A percentile compares a stretch with the other conserved stretches of the same genome.
These are phyloP conservation scores for Musa acuminata DNA, from an alignment of 176 grass and related monocot genomes.

Conservation along the genomic window DNA sequence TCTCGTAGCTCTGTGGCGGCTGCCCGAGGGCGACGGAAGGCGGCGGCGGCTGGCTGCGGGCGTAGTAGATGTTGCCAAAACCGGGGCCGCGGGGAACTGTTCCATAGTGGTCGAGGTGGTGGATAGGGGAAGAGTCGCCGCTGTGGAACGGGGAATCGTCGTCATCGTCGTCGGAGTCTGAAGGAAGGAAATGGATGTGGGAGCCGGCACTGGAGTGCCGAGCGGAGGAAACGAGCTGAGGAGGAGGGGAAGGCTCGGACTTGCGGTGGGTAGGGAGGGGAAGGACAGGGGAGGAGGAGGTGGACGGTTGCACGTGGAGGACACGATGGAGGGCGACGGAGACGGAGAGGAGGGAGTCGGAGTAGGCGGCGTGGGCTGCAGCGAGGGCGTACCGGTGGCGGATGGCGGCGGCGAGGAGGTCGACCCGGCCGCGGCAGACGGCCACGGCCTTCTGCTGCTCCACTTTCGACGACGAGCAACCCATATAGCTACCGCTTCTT, in stretches of 20 bases:
- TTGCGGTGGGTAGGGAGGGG: conserved; percentile 19
- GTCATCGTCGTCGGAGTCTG: conserved; percentile 9
- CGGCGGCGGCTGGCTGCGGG: conserved; percentile 44
- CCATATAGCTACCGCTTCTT: conserved; percentile 29
- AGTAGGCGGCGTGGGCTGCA: conserved; percentile 56
- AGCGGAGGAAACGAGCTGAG: conserved; percentile 5
- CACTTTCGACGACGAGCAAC: conserved; percentile 80
- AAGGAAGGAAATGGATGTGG: conserved; percentile 33
- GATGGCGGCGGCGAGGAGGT: conserved; percentile 55
- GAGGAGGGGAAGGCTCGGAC: conserved; percentile 13
- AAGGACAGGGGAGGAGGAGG: conserved; percentile 11
- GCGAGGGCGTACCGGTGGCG: conserved; percentile 84
- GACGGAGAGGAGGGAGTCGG: conserved; percentile 44
- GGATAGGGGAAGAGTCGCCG: neutral
- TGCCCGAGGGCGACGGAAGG: conserved; percentile 46
- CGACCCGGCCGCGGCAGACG: conserved; percentile 59
- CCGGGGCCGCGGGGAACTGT: conserved; percentile 13
- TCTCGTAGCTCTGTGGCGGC: conserved; percentile 28
- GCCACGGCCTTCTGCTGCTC: conserved; percentile 59
- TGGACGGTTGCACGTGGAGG: neutral
- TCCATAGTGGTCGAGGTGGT: conserved; percentile 1
- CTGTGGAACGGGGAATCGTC: neutral
- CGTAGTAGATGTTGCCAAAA: conserved; percentile 40
- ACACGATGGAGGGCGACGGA: conserved; percentile 40
- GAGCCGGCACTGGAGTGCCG: conserved; percentile 28